phyloP scores from a whole-genome alignment of 129 eudicot species.

The Helianthus tuberosus region DNA sequence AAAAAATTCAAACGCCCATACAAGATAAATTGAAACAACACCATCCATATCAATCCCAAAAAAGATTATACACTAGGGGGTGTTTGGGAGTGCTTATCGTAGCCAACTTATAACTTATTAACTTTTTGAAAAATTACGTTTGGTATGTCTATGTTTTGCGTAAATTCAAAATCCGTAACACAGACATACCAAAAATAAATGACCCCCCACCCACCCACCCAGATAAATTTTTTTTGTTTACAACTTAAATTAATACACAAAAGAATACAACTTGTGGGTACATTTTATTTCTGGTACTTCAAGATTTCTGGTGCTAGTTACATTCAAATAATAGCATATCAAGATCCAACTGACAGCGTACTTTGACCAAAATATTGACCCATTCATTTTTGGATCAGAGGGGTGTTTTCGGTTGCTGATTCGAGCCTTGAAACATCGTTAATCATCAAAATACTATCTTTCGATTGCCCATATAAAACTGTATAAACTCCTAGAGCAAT shows the following conservation, averaged over 20 bases:
- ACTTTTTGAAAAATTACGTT: too few relatives aligned
- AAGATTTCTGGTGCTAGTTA: background rate
- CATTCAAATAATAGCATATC: background rate
- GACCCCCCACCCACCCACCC: too few relatives aligned
- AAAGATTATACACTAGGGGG: too few relatives aligned
- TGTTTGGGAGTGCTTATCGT: too few relatives aligned
- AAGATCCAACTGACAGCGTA: slow-evolving; percentile 4
- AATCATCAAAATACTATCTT: slow-evolving; percentile 30
- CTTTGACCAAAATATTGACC: slow-evolving; percentile 26
- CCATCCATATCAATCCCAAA: too few relatives aligned
- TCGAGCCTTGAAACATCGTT: slow-evolving; percentile 29
- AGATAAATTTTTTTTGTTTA: background rate
- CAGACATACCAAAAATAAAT: too few relatives aligned
- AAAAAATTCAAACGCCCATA: too few relatives aligned
- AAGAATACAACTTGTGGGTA: background rate
- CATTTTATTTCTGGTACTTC: background rate
- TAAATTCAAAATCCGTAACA: too few relatives aligned
- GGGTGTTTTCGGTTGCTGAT: slow-evolving; percentile 34
- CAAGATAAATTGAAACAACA: too few relatives aligned
- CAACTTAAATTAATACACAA: background rate
- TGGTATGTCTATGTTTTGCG: too few relatives aligned
- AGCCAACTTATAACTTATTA: too few relatives aligned
- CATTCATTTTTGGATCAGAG: slow-evolving; percentile 39
- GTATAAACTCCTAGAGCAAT: slow-evolving; percentile 68
- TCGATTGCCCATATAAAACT: slow-evolving; percentile 73